Conservation (phyloP, 768 basidiomycete genomes). For the Macrolepiota fuliginosa region DNA sequence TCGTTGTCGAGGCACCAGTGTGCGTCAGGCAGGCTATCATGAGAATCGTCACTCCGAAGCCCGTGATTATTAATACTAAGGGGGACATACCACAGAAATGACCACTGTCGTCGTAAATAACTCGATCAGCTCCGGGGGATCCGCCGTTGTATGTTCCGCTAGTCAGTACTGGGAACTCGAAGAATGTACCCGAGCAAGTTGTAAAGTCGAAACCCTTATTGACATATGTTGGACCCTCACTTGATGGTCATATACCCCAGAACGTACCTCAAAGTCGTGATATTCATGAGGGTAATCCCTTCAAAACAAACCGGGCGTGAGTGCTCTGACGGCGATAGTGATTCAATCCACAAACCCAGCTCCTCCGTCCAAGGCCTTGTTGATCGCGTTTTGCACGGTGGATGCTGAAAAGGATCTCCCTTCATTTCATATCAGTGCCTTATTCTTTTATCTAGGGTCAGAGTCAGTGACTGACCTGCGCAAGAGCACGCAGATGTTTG, state of each 20-base stretch:
- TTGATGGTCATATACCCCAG: background rate
- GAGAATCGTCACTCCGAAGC: background rate
- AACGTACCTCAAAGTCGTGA: constrained; percentile 23
- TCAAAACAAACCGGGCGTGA: background rate
- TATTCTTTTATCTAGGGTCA: background rate
- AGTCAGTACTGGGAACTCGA: constrained; percentile 24
- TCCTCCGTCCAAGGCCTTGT: constrained; percentile 19
- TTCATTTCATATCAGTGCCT: background rate
- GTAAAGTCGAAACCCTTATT: constrained; percentile 24
- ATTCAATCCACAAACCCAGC: constrained; percentile 17
- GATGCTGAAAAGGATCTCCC: background rate
- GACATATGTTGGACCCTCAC: background rate
- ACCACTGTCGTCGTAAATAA: constrained; percentile 24
- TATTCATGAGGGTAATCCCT: constrained; percentile 27
- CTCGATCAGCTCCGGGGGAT: constrained; percentile 28
- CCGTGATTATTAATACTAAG: background rate
- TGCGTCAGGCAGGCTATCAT: constrained; percentile 27
- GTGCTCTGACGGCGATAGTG: background rate
- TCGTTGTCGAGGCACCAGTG: constrained; percentile 22
- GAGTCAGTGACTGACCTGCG: background rate
- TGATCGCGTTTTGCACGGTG: background rate
- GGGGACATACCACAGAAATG: constrained; percentile 24
- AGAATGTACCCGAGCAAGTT: constrained; percentile 22
- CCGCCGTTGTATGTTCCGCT: constrained; percentile 22
- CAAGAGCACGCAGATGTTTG: background rate